These are phyloP conservation scores for Aspergillus calidoustus DNA, from an alignment of 2,329 filamentous ascomycete genomes.

Conservation along the genomic window DNA sequence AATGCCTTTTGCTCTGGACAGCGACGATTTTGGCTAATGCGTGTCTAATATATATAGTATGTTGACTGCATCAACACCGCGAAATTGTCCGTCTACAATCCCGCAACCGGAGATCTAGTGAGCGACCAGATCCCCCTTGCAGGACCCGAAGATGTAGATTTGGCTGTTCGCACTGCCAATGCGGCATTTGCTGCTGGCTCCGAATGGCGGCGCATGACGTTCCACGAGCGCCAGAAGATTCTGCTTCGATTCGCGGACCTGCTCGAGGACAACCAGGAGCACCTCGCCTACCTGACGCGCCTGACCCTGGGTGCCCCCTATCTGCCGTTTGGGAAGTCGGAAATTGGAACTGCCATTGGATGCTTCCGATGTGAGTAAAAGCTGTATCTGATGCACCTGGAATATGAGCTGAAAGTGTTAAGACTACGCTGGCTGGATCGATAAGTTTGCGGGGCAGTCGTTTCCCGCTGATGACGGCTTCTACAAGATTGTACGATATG, in stretches of 20 bases:
- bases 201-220: constrained; percentile 66
- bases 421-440: constrained; percentile 88
- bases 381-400: background rate
- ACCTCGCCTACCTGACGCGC: constrained; percentile 43
- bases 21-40: background rate
- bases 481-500: constrained; percentile 43
- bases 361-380: constrained; percentile 63
- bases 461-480: constrained; percentile 37
- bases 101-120: constrained; percentile 1
- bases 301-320: constrained; percentile 4
- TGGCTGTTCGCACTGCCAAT: constrained; percentile 81
- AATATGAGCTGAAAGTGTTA: constrained; percentile 39
- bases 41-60: background rate
- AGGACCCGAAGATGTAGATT: constrained; percentile 62
- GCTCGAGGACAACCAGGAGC: constrained; percentile 73
- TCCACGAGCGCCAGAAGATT: constrained; percentile 69
- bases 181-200: constrained; percentile 74
- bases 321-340: constrained; percentile 4
- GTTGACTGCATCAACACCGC: background rate
- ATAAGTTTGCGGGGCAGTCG: constrained; percentile 88
- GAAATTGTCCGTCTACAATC: constrained; percentile 1
- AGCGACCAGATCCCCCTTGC: constrained; percentile 4
- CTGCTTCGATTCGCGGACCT: constrained; percentile 78
- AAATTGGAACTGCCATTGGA: constrained; percentile 47
- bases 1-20: background rate